Conservation (phyloP, 2,329 filamentous ascomycete species). For the Penicillium frequentans region DNA sequence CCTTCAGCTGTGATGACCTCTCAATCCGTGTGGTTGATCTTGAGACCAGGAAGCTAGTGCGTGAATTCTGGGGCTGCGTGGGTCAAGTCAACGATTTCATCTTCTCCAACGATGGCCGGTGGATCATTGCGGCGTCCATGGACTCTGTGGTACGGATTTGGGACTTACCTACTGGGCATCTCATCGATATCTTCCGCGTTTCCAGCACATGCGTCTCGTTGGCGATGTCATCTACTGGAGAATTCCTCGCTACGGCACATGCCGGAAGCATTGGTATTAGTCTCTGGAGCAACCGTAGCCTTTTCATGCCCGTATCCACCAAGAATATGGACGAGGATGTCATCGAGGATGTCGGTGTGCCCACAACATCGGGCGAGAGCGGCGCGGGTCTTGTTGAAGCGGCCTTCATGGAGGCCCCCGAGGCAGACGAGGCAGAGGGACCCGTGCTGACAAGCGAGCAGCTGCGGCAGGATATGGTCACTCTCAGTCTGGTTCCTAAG, state of each 20-base stretch:
- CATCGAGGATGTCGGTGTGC: constrained; percentile 64
- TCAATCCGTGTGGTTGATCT: constrained; percentile 88
- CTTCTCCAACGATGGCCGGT: constrained; percentile 90
- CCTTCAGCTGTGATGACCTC: constrained; percentile 83
- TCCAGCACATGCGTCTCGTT: constrained; percentile 77
- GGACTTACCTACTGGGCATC: constrained; percentile 92
- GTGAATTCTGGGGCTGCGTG: constrained; percentile 84
- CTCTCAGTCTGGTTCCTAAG: constrained; percentile 83
- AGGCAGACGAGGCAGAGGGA: constrained; percentile 50
- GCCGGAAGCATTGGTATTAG: constrained; percentile 83
- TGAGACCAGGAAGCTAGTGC: constrained; percentile 83
- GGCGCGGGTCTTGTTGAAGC: constrained; percentile 74
- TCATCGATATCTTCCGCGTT: constrained; percentile 87
- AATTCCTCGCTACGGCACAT: constrained; percentile 89
- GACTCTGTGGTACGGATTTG: constrained; percentile 81
- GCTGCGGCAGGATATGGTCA: constrained; percentile 78
- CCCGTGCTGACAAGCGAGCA: constrained; percentile 67
- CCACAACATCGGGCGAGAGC: constrained; percentile 79
- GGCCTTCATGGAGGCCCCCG: constrained; percentile 63
- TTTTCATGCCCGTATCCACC: constrained; percentile 87
- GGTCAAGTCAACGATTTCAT: constrained; percentile 75
- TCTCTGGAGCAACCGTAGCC: constrained; percentile 90
- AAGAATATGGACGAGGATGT: constrained; percentile 78
- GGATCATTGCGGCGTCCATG: constrained; percentile 85
- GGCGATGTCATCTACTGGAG: constrained; percentile 84